Base-by-base conservation (phyloP, 225 moss, liverwort and hornwort species). In the Antitrichia curtipendula region DNA sequence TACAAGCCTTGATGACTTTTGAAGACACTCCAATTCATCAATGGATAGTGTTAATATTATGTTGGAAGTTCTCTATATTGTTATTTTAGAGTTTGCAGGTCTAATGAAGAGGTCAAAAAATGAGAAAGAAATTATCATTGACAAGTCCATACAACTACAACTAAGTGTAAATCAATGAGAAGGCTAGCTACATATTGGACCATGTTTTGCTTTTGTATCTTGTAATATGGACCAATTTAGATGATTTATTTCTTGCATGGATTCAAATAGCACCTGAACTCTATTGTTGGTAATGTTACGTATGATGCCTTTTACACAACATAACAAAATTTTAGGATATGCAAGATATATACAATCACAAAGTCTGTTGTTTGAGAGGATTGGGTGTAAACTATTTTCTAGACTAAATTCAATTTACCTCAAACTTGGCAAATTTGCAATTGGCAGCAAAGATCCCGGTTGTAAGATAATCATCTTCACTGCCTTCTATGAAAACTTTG, bases 371-470 rank as follows among this genome's bases (percentile, higher is more conserved):
- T 25, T 84, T 60, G 75, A 75, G 27, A 50, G 16, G 49, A 21
- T 20, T 32, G 34, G 27, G 3, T 25, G 8, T 76, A 62, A 31
- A 52, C 6, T 40, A 20, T 34, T 73, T 73, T 83, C 3, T 49
- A 8, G 8, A 1, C 31, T 52, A 17, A 34, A 12, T 27, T 12
- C 13, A 23, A 13, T 22, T 40, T 85, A 92, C 92, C 92, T 92
- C 90, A 88, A 92, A 92, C n/a, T 88, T 83, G 18, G 86, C 69
- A 77, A 92, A 92, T 58, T 88, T 90, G 92, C 92, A 92, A 84
- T 92, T 63, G 2, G 92, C 54, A 47, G 85, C 84, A 84, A 92
- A 86, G 54, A 92, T 92, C 63, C 90, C 86, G 0, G 90, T 84
- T 24, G 92, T 92, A 12, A 92, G 84, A 71, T 92, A 92, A 71